phyloP scores from a whole-genome alignment of 164 flowering plant species.

The Nymphaea thermarum region DNA sequence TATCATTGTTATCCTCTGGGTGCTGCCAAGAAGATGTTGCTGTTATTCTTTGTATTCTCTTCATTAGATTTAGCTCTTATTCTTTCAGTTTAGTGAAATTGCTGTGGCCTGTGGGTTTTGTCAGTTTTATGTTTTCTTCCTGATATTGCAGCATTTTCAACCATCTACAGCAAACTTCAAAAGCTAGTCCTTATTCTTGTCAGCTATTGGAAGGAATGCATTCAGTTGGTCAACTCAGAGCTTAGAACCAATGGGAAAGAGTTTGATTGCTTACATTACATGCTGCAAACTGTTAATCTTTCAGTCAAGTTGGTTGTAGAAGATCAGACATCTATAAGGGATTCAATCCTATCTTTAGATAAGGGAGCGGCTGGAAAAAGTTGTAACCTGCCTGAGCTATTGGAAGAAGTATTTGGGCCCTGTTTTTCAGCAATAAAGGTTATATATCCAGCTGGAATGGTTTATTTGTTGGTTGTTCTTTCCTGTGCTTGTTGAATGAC shows the following conservation, averaged over 20 bases:
- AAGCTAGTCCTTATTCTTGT: slow-evolving; percentile 59
- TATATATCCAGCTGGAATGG: too few relatives aligned
- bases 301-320: slow-evolving; percentile 18
- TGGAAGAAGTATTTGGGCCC: too few relatives aligned
- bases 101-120: neutral
- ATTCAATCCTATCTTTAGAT: too few relatives aligned
- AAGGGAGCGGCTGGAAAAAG: too few relatives aligned
- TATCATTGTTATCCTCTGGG: too few relatives aligned
- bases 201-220: slow-evolving; percentile 54
- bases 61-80: too few relatives aligned
- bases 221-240: slow-evolving; percentile 23
- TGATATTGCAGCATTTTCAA: slow-evolving; percentile 27
- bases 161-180: slow-evolving; percentile 27
- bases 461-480: too few relatives aligned
- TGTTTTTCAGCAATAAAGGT: too few relatives aligned
- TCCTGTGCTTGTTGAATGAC: too few relatives aligned
- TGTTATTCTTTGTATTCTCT: too few relatives aligned
- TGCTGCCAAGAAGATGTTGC: too few relatives aligned
- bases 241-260: slow-evolving; percentile 37
- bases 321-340: neutral
- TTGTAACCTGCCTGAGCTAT: too few relatives aligned
- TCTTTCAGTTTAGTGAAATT: neutral
- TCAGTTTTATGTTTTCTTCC: neutral
- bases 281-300: slow-evolving; percentile 60
- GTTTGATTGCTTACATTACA: slow-evolving; percentile 50